Conservation (phyloP, 306 rosid species). For the Fragaria iinumae region DNA sequence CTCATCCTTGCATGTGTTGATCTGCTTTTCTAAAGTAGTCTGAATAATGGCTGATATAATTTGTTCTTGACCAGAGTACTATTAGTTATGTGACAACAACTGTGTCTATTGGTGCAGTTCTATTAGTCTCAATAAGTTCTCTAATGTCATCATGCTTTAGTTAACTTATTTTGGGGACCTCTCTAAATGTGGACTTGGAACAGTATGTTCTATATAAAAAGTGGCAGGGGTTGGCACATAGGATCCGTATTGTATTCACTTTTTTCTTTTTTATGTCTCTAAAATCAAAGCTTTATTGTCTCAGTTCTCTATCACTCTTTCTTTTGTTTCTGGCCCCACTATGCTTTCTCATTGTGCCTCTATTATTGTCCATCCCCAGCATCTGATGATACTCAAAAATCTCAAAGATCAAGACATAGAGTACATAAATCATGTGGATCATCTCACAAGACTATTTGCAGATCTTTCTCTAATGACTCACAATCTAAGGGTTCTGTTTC, state of each 20-base stretch:
- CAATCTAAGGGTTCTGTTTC: slow-evolving; percentile 85
- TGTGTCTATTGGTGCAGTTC: slow-evolving; percentile 6
- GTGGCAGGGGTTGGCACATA: slow-evolving; percentile 58
- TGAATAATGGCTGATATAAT: slow-evolving; percentile 27
- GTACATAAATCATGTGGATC: slow-evolving; percentile 82
- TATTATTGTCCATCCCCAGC: slow-evolving; percentile 50
- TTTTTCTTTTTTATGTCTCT: slow-evolving; percentile 49
- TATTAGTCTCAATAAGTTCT: slow-evolving; percentile 7
- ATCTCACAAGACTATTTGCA: slow-evolving; percentile 80
- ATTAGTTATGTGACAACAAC: slow-evolving; percentile 21
- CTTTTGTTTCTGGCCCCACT: slow-evolving; percentile 39
- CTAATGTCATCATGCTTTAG: slow-evolving; percentile 21
- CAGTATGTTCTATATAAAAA: slow-evolving; percentile 22
- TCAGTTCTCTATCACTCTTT: slow-evolving; percentile 39
- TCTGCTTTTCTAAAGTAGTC: slow-evolving; percentile 16
- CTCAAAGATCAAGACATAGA: slow-evolving; percentile 89
- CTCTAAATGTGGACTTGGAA: slow-evolving; percentile 38
- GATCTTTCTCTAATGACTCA: slow-evolving; percentile 88
- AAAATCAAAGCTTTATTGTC: slow-evolving; percentile 35
- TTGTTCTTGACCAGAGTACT: slow-evolving; percentile 16
- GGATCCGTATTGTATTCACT: slow-evolving; percentile 69
- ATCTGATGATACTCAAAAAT: slow-evolving; percentile 87
- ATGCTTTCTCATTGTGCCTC: slow-evolving; percentile 39
- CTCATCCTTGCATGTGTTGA: background rate
- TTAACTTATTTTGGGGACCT: slow-evolving; percentile 36